These are phyloP conservation scores for Rhodotorula sphaerocarpa DNA, from an alignment of 768 basidiomycete species.

Conservation along the genomic window DNA sequence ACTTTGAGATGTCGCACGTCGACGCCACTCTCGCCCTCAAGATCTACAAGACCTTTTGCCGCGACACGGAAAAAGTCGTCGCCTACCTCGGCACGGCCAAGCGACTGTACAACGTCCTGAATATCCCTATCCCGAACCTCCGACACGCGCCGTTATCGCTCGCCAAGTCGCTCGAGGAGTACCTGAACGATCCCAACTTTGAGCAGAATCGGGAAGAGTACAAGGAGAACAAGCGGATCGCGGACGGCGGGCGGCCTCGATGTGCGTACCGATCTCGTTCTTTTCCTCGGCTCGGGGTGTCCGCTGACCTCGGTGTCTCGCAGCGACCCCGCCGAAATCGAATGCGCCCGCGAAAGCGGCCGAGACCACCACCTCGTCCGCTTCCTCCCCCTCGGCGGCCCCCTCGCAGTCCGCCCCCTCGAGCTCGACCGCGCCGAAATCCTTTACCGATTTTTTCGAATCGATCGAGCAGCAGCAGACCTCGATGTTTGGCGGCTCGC, in stretches of 20 bases:
- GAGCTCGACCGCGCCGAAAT: constrained; percentile 45
- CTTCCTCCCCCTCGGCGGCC: constrained; percentile 14
- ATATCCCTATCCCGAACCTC: constrained; percentile 86
- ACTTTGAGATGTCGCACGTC: constrained; percentile 90
- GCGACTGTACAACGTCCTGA: constrained; percentile 84
- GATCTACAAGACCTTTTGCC: constrained; percentile 90
- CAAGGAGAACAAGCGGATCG: constrained; percentile 64
- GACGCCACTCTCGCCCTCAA: constrained; percentile 76
- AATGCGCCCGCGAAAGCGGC: background rate
- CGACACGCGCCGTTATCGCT: constrained; percentile 93
- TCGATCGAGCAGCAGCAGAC: constrained; percentile 76
- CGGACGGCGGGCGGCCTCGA: constrained; percentile 46
- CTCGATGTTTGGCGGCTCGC: constrained; percentile 49
- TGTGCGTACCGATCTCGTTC: background rate
- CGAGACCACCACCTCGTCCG: constrained; percentile 36
- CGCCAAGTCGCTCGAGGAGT: constrained; percentile 88
- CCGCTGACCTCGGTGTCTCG: no score
- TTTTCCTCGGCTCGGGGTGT: rapidly evolving
- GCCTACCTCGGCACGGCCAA: constrained; percentile 86
- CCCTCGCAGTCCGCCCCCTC: constrained; percentile 30
- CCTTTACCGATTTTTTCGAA: constrained; percentile 73
- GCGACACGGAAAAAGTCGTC: constrained; percentile 77
- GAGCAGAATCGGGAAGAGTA: constrained; percentile 92
- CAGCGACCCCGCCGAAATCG: background rate
- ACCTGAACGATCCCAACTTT: constrained; percentile 91